phyloP scores from a whole-genome alignment of 352 stramenopile genomes.

The Blastocystis sp. region DNA sequence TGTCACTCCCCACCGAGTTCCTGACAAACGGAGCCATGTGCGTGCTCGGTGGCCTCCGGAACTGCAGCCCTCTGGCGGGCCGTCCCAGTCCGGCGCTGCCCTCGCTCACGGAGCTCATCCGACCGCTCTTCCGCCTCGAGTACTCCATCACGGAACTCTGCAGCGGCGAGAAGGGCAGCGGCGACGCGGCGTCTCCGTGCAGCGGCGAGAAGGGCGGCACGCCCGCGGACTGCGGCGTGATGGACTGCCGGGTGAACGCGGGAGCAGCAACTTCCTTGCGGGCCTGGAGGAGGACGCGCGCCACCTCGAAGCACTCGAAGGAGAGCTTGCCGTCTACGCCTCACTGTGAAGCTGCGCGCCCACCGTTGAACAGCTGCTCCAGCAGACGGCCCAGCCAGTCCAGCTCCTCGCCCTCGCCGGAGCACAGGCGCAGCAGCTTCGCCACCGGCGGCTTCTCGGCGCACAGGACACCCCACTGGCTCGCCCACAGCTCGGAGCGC shows the following conservation, averaged over 20 bases:
- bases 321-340: slow-evolving; percentile 1
- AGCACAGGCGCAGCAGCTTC: slow-evolving; percentile 2
- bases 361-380: slow-evolving; percentile 37
- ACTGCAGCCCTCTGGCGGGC: neutral
- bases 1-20: slow-evolving; percentile 33
- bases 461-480: neutral
- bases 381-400: neutral
- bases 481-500: neutral
- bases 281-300: neutral
- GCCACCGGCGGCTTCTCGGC: neutral
- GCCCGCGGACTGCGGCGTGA: neutral
- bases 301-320: neutral
- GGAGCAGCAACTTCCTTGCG: neutral
- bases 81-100: neutral
- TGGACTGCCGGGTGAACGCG: neutral
- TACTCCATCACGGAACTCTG: neutral
- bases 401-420: neutral
- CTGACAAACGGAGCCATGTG: neutral
- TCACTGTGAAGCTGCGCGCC: neutral
- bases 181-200: neutral
- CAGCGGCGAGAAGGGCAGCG: slow-evolving; percentile 22
- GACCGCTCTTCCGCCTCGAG: neutral
- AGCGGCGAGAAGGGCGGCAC: neutral
- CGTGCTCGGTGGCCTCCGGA: neutral
- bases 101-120: neutral